Conservation (phyloP, 352 stramenopile genomes). For the Globisporangium lucens region DNA sequence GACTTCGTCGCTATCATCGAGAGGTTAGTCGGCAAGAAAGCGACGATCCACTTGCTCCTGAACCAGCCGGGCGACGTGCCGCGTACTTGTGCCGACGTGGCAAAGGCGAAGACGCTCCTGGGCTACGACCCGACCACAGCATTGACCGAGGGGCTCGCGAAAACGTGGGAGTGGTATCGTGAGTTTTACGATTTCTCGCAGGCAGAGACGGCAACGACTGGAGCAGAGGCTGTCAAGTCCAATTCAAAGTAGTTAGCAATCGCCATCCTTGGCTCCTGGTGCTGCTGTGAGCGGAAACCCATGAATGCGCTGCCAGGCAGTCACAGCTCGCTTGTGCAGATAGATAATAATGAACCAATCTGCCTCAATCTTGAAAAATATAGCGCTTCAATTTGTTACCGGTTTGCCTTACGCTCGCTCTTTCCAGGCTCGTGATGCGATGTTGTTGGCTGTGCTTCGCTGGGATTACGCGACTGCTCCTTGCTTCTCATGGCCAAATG, state of each 20-base stretch:
- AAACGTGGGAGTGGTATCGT: constrained; percentile 94
- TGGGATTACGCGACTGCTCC: background rate
- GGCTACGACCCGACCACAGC: constrained; percentile 93
- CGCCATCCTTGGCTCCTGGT: background rate
- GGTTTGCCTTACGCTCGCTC: background rate
- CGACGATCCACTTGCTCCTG: constrained; percentile 92
- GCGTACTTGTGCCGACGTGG: constrained; percentile 95
- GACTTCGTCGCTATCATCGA: constrained; percentile 97
- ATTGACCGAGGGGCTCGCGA: constrained; percentile 91
- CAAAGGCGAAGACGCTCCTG: constrained; percentile 93
- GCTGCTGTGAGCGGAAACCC: background rate
- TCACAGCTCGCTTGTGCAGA: background rate
- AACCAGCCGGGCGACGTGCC: constrained; percentile 96
- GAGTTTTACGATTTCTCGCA: constrained; percentile 33
- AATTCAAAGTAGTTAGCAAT: background rate
- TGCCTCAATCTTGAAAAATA: background rate
- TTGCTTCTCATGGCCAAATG: background rate
- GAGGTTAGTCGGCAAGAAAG: constrained; percentile 90
- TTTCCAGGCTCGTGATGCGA: background rate
- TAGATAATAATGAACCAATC: background rate
- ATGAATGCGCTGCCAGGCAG: background rate
- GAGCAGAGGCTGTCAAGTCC: background rate
- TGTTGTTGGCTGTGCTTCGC: background rate
- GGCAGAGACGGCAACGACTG: background rate
- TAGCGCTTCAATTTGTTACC: background rate